Base-by-base conservation (phyloP, 1,284 basidiomycete genomes). In the Cryptococcus amylolentus region DNA sequence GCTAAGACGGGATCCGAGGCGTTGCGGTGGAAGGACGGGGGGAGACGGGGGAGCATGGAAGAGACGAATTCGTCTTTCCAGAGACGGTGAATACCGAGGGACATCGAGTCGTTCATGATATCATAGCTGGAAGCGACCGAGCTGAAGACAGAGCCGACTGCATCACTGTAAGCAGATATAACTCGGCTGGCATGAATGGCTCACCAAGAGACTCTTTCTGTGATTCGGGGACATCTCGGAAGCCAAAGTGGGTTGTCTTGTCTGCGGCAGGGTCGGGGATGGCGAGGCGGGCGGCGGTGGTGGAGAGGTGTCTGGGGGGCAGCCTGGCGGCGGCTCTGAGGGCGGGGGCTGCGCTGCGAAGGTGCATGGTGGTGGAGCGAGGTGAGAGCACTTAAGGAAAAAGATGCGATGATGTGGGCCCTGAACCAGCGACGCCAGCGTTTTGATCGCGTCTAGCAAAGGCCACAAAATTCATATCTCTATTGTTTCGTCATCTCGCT, bases 81-180 rank as follows among this genome's bases (percentile, higher is more conserved):
- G 28, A 98, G 80, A 46, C 96, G 84, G 74, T 98, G 96, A 27
- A 98, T 88, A 37, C 96, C 96, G 57, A 98, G 79, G 5, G 95
- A 98, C 80, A 95, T 91, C 27, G 93, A 91, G 73, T 98, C 96
- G 81, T 99, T 99, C 94, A 98, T 97, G 43, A 98, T 77, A 78
- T 98, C 95, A 78, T 98, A 99, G 53, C 86, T 91, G 42, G 90
- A 89, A 43, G 96, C 93, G 54, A 99, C 95, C 5, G 91, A 95
- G 67, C 91, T 88, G 79, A 99, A 99, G 54, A 99, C 94, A 61
- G 84, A 83, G 65, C 89, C 91, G 56, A 99, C 95, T 75, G 49
- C 9, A 31, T 12, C 40, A n/a, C 18, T n/a, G 20, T 49, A 5
- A 43, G 42, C 23, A 39, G 23, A 4, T 18, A 98, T 98, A 54